phyloP scores from a whole-genome alignment of 2,329 filamentous ascomycete genomes.

The Rhinocladiella mackenziei region DNA sequence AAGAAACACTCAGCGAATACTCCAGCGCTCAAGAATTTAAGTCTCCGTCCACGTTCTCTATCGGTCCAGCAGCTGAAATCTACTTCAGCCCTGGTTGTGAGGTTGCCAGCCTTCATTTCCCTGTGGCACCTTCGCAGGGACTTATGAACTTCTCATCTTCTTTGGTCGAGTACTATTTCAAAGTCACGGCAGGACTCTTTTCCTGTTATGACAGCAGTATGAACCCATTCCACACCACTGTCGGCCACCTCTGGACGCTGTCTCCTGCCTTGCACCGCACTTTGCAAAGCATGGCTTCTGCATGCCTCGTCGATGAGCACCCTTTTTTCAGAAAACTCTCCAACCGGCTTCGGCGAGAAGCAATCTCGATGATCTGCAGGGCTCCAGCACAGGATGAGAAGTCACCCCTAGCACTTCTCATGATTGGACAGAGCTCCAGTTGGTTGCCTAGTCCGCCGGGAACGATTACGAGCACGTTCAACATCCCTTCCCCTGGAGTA shows the following conservation, averaged over 20 bases:
- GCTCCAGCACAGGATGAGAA: too few species aligned
- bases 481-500: constrained; percentile 42
- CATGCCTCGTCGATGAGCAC: constrained; percentile 56
- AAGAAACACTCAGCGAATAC: too few species aligned
- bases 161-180: constrained; percentile 61
- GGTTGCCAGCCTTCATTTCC: too few species aligned
- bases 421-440: constrained; percentile 57
- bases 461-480: too few species aligned
- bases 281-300: constrained; percentile 62
- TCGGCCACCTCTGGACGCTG: constrained; percentile 55
- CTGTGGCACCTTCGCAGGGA: too few species aligned
- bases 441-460: constrained; percentile 48
- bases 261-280: constrained; percentile 57
- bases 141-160: constrained; percentile 47
- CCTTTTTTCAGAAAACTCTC: constrained; percentile 55
- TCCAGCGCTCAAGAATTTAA: too few species aligned
- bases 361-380: too few species aligned
- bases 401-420: constrained; percentile 55
- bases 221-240: constrained; percentile 59
- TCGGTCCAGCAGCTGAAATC: too few species aligned
- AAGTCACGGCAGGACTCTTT: constrained; percentile 58
- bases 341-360: too few species aligned
- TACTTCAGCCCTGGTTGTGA: too few species aligned
- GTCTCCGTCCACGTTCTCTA: too few species aligned
- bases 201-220: constrained; percentile 62